Conservation (phyloP, 2,329 filamentous ascomycete species). For the Trichophaea hybrida region DNA sequence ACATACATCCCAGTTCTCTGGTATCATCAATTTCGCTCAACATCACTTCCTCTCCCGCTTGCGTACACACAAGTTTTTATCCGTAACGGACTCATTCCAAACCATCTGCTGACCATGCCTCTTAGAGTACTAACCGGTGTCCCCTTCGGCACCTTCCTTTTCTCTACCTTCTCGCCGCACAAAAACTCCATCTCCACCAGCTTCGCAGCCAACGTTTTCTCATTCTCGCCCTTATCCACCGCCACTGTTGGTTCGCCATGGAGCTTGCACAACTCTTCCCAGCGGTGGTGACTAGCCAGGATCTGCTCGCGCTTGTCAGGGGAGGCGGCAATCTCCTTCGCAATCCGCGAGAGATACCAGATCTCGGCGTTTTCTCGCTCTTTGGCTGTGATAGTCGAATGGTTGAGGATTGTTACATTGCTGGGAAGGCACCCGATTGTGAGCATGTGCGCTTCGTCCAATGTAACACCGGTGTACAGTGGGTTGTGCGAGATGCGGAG, state of each 20-base stretch:
- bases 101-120: conserved; percentile 59
- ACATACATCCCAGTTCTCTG: conserved; percentile 67
- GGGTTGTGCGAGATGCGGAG: conserved; percentile 79
- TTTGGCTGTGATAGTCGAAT: conserved; percentile 51
- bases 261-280: conserved; percentile 53
- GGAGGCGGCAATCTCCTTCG: conserved; percentile 52
- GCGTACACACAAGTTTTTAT: conserved; percentile 69
- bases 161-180: conserved; percentile 28
- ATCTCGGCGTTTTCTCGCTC: conserved; percentile 81
- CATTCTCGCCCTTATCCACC: conserved; percentile 10
- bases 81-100: conserved; percentile 47
- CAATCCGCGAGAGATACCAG: conserved; percentile 81
- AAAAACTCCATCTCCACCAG: conserved; percentile 23
- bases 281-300: conserved; percentile 52
- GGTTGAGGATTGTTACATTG: conserved; percentile 55
- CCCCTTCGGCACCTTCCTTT: conserved; percentile 53
- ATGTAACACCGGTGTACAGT: conserved; percentile 22
- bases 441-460: conserved; percentile 80
- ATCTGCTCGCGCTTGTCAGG: conserved; percentile 44
- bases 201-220: conserved; percentile 10
- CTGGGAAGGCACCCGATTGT: conserved; percentile 57
- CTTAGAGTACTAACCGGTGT: conserved; percentile 72
- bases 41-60: conserved; percentile 43
- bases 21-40: conserved; percentile 54
- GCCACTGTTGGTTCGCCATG: conserved; percentile 33